These are phyloP conservation scores for Rhodotorula sp. DNA, from an alignment of 1,284 basidiomycete genomes.

Conservation along the genomic window DNA sequence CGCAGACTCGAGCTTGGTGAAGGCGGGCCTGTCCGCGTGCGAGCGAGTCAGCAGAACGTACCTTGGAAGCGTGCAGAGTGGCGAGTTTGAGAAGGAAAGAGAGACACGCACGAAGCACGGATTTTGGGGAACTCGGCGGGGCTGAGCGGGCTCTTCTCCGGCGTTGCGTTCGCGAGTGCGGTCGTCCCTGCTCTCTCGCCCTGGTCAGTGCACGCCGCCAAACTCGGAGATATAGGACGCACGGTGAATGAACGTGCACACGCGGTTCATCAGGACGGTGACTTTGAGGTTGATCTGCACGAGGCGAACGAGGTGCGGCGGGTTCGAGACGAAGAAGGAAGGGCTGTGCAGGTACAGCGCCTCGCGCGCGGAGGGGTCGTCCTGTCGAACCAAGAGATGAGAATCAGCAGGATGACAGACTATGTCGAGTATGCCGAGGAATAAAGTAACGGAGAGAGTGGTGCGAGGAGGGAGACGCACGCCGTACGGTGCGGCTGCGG, in stretches of 20 bases:
- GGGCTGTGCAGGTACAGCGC: constrained; percentile 36
- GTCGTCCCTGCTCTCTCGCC: background rate
- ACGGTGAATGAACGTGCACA: constrained; percentile 34
- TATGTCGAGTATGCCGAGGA: background rate
- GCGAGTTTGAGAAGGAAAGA: background rate
- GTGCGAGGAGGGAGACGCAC: background rate
- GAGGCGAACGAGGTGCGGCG: constrained; percentile 33
- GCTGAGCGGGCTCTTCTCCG: background rate
- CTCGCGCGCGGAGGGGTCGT: constrained; percentile 8
- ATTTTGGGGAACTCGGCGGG: constrained; percentile 16
- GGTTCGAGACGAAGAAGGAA: constrained; percentile 40
- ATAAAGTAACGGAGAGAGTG: too few species aligned
- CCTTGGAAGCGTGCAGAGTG: too few species aligned
- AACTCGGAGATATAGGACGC: background rate
- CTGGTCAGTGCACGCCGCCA: background rate
- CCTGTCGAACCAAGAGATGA: background rate
- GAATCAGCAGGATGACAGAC: background rate
- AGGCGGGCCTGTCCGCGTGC: constrained; percentile 22
- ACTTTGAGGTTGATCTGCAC: constrained; percentile 42
- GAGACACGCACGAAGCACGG: constrained; percentile 17
- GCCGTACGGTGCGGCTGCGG: background rate
- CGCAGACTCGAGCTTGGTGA: constrained; percentile 18
- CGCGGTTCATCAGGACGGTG: constrained; percentile 37
- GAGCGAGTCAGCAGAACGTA: too few species aligned
- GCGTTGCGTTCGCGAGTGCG: constrained; percentile 12